These are phyloP conservation scores for Sphagnum fallax DNA, from an alignment of 228 moss, liverwort and hornwort genomes.

Conservation along the genomic window DNA sequence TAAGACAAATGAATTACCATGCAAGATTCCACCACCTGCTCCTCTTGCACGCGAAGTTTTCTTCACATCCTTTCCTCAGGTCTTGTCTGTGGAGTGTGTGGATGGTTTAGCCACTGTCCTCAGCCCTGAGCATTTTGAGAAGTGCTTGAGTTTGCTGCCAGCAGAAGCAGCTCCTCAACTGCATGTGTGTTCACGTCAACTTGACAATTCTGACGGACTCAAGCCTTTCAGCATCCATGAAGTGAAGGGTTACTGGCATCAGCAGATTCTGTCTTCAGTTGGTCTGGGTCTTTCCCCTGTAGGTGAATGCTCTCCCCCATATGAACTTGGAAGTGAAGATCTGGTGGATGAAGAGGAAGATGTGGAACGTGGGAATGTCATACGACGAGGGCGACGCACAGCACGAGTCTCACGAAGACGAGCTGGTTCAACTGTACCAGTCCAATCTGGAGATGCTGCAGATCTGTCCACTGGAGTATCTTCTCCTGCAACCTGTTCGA, in stretches of 20 bases:
- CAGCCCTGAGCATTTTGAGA: conserved; percentile 60
- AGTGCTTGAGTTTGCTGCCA: conserved; percentile 27
- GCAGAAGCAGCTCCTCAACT: conserved; percentile 26
- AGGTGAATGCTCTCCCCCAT: conserved; percentile 19
- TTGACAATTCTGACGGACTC: conserved; percentile 66
- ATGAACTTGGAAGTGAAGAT: conserved; percentile 75
- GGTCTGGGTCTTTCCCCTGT: conserved; percentile 29
- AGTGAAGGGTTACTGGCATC: conserved; percentile 70
- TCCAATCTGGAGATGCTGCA: conserved; percentile 35
- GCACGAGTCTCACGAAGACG: conserved; percentile 66
- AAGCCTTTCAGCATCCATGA: conserved; percentile 63
- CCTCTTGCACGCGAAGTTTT: conserved; percentile 70
- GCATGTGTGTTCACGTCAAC: conserved; percentile 69
- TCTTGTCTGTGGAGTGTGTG: conserved; percentile 83
- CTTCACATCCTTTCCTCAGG: conserved; percentile 67
- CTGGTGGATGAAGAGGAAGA: too few relatives aligned
- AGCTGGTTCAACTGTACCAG: conserved; percentile 44
- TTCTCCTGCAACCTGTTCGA: conserved; percentile 38
- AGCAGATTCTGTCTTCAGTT: conserved; percentile 39
- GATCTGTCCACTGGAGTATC: conserved; percentile 41
- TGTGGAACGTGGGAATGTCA: conserved; percentile 50
- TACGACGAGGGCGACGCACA: conserved; percentile 74
- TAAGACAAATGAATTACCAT: conserved; percentile 57
- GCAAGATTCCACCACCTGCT: conserved; percentile 72
- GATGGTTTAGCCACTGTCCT: conserved; percentile 83